Base-by-base conservation (phyloP, 768 basidiomycete genomes). In the Tylopilus intermedius region DNA sequence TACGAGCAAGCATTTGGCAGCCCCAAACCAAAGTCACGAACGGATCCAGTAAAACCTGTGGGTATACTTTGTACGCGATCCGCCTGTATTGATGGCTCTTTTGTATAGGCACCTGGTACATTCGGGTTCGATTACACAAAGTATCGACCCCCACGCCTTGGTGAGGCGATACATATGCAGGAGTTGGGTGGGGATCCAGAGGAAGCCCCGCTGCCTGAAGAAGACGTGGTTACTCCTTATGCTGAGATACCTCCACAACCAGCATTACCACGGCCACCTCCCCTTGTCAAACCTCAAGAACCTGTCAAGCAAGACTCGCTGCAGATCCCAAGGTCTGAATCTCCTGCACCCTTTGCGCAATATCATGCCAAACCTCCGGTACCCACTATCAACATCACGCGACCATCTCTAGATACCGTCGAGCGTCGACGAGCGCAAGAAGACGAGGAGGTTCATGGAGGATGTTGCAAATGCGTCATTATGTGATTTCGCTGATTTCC, bases 391-490 rank as follows among this genome's bases (percentile, higher is more conserved):
- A 64, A 63, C 32, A 61, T 71, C 38, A 66, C 70, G 29, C 58
- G 66, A 39, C 62, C 65, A 38, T 67, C 70, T 47, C 44, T 56
- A 10, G 70, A 72, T 21, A 24, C 53, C 2, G 56, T 45, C 35
- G 66, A 69, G 47, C 66, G 60, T 42, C 58, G 60, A 42, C 72
- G 49, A 49, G 58, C 59, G 47, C 67, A 61, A 40, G 58, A 63
- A 37, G 71, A 72, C 10, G 79, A 82, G 32, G 80, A 84, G 7
- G 78, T 76, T 13, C 66, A 62, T 2, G 74, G 68, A 30, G 79
- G 74, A 29, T 90, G 89, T 65, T 91, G 89, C 76, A 87, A 84
- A 71, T 91, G 89, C 71, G 72, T 88, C 60, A 78, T 91, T 67
- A 91, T 91, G 89, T 91, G 81, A 89, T 69, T 56, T 49, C 50